These are phyloP conservation scores for Corymbia maculata DNA, from an alignment of 345 rosid species.

Conservation along the genomic window DNA sequence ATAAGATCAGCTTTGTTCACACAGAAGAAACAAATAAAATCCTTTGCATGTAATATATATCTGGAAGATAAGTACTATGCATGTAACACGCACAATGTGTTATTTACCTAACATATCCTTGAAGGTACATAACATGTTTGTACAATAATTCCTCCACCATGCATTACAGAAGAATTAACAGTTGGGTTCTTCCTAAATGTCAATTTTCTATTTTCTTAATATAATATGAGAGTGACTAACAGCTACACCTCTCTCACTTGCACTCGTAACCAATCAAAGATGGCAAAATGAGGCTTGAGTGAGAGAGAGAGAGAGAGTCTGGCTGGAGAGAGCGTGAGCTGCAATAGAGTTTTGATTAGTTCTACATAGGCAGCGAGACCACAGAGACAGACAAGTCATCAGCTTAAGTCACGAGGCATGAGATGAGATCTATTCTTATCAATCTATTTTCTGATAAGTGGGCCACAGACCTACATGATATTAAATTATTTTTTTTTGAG, in stretches of 20 bases:
- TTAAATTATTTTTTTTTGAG: slow-evolving; percentile 17
- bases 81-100: neutral
- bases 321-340: too few relatives aligned
- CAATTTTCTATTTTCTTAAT: neutral
- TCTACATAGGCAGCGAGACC: too few relatives aligned
- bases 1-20: neutral
- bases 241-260: neutral
- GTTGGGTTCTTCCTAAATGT: neutral
- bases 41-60: neutral
- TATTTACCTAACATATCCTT: neutral
- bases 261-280: neutral
- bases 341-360: too few relatives aligned
- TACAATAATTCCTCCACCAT: neutral
- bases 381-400: too few relatives aligned
- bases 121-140: neutral
- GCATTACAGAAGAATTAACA: neutral
- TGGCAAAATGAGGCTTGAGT: too few relatives aligned
- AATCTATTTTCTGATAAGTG: slow-evolving; percentile 43
- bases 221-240: neutral
- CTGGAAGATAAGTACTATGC: neutral
- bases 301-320: too few relatives aligned
- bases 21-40: neutral
- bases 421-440: slow-evolving; percentile 32
- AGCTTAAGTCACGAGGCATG: too few relatives aligned
- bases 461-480: slow-evolving; percentile 18